These are phyloP conservation scores for Lachnellula occidentalis DNA, from an alignment of 2,329 filamentous ascomycete genomes.

Conservation along the genomic window DNA sequence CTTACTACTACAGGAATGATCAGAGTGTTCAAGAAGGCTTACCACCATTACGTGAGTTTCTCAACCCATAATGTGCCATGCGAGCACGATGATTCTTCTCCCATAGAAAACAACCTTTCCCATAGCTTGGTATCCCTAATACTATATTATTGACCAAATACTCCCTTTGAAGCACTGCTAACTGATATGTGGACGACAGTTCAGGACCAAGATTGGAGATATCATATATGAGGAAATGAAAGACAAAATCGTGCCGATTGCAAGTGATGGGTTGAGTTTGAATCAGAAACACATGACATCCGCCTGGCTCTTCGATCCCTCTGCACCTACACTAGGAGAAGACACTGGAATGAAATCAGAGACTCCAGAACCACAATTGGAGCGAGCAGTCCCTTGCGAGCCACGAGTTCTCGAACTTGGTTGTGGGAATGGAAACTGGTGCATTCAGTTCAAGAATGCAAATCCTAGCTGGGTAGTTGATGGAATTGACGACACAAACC, in stretches of 20 bases:
- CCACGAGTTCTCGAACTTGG: slow-evolving; percentile 28
- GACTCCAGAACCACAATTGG: not conserved
- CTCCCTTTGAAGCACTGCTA: not conserved
- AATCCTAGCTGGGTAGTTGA: slow-evolving; percentile 28
- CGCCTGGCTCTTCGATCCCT: slow-evolving; percentile 22
- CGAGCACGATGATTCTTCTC: not conserved
- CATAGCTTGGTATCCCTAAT: too few species aligned
- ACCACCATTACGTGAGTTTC: slow-evolving; percentile 25
- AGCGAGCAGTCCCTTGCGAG: slow-evolving; percentile 12
- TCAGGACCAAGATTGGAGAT: slow-evolving; percentile 18
- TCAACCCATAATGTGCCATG: not conserved
- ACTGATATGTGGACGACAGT: slow-evolving; percentile 10
- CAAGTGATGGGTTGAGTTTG: slow-evolving; percentile 6
- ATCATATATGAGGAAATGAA: slow-evolving; percentile 16
- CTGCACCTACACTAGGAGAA: not conserved
- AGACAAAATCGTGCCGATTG: slow-evolving; percentile 7
- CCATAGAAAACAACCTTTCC: not conserved
- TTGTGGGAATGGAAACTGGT: slow-evolving; percentile 28
- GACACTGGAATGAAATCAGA: not conserved
- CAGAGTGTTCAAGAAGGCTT: slow-evolving; percentile 24
- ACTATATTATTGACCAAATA: too few species aligned
- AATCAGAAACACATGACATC: slow-evolving; percentile 13
- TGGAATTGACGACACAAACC: slow-evolving; percentile 27
- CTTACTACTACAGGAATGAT: slow-evolving; percentile 18
- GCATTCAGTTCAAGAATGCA: slow-evolving; percentile 23